A percentile compares a stretch with the other conserved stretches of the same genome.
These are phyloP conservation scores for Raffaelea arxii DNA, from an alignment of 2,329 filamentous ascomycete genomes.

Conservation along the genomic window DNA sequence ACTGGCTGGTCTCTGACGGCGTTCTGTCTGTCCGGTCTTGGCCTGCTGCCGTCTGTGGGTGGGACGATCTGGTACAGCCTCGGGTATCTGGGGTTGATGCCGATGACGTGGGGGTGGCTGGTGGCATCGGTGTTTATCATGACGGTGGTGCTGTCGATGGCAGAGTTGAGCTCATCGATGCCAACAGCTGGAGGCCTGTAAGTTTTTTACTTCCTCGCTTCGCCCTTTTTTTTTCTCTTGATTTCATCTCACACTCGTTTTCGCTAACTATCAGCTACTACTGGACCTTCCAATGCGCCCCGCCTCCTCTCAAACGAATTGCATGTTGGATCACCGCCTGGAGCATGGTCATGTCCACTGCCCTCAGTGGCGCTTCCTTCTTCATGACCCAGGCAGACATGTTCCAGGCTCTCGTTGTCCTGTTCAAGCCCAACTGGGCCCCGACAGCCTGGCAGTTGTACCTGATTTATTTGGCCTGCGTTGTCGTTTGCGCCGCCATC, in stretches of 20 bases:
- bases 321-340: slow-evolving; percentile 8
- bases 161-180: slow-evolving; percentile 5
- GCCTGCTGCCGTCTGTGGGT: slow-evolving; percentile 3
- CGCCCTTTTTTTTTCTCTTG: background rate
- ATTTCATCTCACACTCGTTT: background rate
- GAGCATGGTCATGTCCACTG: slow-evolving; percentile 7
- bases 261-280: slow-evolving; percentile 3
- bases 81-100: slow-evolving; percentile 5
- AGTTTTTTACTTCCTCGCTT: too few relatives aligned
- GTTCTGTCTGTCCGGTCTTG: slow-evolving; percentile 4
- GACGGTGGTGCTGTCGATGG: slow-evolving; percentile 1
- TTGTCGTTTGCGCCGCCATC: slow-evolving; percentile 1
- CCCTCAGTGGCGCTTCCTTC: slow-evolving; percentile 4
- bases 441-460: slow-evolving; percentile 4
- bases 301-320: slow-evolving; percentile 1
- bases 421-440: slow-evolving; percentile 3
- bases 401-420: slow-evolving; percentile 5
- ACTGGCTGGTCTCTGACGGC: slow-evolving; percentile 4
- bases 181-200: slow-evolving; percentile 6
- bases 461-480: slow-evolving; percentile 5
- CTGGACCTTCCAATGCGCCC: slow-evolving; percentile 5
- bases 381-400: slow-evolving; percentile 7
- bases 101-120: slow-evolving; percentile 8
- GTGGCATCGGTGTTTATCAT: slow-evolving; percentile 5
- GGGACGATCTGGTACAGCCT: slow-evolving; percentile 7